A percentile compares a stretch with the other conserved stretches of the same genome.
Evolutionary conservation across 176 grass and related monocot genomes (phyloP).

Genomic region (Canna indica): DNA sequence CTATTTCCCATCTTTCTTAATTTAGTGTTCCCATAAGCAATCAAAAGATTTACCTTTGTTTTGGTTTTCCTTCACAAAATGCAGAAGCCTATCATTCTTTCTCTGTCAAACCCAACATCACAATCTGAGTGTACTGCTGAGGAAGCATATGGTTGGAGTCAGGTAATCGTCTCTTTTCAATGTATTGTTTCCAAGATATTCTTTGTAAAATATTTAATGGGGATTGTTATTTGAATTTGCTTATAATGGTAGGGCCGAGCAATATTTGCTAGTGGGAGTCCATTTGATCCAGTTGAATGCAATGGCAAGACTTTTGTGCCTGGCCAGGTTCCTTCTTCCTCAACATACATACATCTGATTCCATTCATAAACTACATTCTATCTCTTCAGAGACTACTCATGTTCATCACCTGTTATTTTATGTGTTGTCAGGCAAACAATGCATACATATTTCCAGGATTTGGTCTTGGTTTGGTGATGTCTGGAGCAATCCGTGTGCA

Average conservation of each 20-base stretch:
- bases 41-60: neutral
- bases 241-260: constrained; percentile 38
- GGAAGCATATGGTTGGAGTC: constrained; percentile 82
- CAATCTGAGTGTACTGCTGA: constrained; percentile 90
- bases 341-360: neutral
- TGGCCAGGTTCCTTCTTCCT: constrained; percentile 39
- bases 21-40: neutral
- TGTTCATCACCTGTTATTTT: constrained; percentile 1
- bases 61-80: constrained; percentile 24
- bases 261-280: constrained; percentile 94
- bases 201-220: neutral
- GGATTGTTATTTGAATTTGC: constrained; percentile 5
- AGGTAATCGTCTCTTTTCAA: constrained; percentile 31
- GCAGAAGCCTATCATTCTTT: constrained; percentile 78
- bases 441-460: constrained; percentile 92
- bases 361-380: neutral
- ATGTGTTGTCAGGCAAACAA: constrained; percentile 62
- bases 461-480: constrained; percentile 78
- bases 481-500: constrained; percentile 67
- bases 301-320: constrained; percentile 59
- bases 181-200: neutral
- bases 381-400: too few relatives aligned
- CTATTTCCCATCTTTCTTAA: neutral
- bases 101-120: constrained; percentile 73
- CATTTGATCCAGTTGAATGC: constrained; percentile 81